Percentiles rank a stretch among this genome's conserved stretches.
These are phyloP conservation scores for Trichomonas gallinae DNA, from an alignment of 208 protist genomes.

Conservation along the genomic window DNA sequence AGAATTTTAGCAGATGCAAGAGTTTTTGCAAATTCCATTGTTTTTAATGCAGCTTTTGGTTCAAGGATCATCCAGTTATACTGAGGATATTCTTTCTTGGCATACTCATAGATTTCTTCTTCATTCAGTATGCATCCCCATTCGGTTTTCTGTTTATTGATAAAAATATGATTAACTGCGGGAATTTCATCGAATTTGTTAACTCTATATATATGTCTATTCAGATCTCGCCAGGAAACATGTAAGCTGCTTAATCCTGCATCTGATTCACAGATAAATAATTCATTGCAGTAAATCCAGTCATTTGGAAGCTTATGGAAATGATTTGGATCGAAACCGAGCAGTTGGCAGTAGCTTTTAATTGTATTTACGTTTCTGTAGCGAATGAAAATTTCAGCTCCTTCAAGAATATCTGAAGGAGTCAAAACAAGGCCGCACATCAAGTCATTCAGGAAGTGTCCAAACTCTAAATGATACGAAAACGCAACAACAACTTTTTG, in stretches of 20 bases:
- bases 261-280: background rate
- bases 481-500: background rate
- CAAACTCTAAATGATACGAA: background rate
- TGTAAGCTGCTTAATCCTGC: background rate
- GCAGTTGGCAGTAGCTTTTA: background rate
- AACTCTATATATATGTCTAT: background rate
- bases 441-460: background rate
- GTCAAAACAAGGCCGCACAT: background rate
- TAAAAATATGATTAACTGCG: background rate
- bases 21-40: background rate
- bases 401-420: background rate
- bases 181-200: background rate
- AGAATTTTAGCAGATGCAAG: background rate
- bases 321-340: background rate
- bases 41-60: background rate
- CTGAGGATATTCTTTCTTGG: background rate
- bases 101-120: background rate
- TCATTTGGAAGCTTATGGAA: background rate
- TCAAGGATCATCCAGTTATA: background rate
- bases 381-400: background rate
- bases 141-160: background rate
- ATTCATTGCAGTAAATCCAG: background rate
- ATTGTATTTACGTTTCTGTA: background rate
- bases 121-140: background rate
- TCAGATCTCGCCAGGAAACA: background rate